Evolutionary conservation across 768 basidiomycete species (phyloP).

Genomic region (Xerocomellus dryophilus): DNA sequence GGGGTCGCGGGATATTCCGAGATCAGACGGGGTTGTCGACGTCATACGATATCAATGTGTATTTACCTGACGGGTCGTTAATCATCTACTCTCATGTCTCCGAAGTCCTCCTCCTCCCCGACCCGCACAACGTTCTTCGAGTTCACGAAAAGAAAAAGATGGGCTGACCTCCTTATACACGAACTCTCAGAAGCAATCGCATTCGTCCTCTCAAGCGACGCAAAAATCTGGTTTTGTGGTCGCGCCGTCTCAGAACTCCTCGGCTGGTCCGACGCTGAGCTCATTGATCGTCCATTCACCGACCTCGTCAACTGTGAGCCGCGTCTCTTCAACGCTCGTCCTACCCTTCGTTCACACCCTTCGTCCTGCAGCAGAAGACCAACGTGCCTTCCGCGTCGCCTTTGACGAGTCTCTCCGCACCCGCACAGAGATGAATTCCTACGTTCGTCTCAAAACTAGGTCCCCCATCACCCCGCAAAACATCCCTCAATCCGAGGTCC

Average conservation of each 20-base stretch:
- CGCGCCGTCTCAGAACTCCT: constrained; percentile 66
- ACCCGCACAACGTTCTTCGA: constrained; percentile 57
- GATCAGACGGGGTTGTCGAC: constrained; percentile 19
- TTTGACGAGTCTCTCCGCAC: constrained; percentile 56
- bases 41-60: constrained; percentile 20
- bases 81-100: constrained; percentile 17
- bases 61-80: not conserved
- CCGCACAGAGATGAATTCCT: constrained; percentile 51
- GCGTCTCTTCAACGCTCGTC: not conserved
- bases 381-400: constrained; percentile 38
- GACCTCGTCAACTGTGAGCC: constrained; percentile 63
- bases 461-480: constrained; percentile 25
- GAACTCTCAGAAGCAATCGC: constrained; percentile 74
- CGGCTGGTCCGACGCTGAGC: constrained; percentile 72
- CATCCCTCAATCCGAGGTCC: constrained; percentile 42
- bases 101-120: constrained; percentile 5
- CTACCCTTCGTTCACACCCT: not conserved
- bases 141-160: constrained; percentile 83
- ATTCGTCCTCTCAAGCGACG: constrained; percentile 61
- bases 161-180: constrained; percentile 76
- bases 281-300: constrained; percentile 63
- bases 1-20: constrained; percentile 9
- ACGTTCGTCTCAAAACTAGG: constrained; percentile 58
- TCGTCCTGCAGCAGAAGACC: constrained; percentile 54
- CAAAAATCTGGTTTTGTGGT: constrained; percentile 67